Evolutionary conservation across 768 basidiomycete genomes (phyloP), one percentile per base, ranked within the genome.

Genomic region (Filobasidium wieringae): DNA sequence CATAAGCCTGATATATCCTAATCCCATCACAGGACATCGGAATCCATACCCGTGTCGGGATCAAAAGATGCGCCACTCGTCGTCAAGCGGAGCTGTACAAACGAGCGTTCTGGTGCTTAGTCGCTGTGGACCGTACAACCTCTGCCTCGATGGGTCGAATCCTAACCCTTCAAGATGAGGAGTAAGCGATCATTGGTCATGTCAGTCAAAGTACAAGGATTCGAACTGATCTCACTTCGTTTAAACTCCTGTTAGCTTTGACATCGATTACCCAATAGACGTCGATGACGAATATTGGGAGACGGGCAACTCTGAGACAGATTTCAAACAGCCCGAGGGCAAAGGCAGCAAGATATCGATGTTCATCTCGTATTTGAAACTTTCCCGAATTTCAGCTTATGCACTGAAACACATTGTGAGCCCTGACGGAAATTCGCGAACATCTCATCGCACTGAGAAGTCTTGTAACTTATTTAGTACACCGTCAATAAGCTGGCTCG

Each of bases 211-310:
- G 4, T 30, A 31, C 15, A 11, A 4, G 24, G 7, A 31, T 73
- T 71, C 75, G 69, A 15, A 43, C 29, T 47, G 19, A 31, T 37
- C 14, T 7, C 19, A 27, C 22, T 30, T 32, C 34, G 24, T 39
- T 40, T 62, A n/a, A n/a, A n/a, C n/a, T n/a, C n/a, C n/a, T n/a
- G n/a, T n/a, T n/a, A 87, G 85, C 64, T 83, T 86, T 64, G 86
- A 89, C 63, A 76, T 84, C 6, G 86, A 87, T 53, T 75, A 78
- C 12, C 83, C 84, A 0, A 73, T 82, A 6, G 87, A 88, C 70
- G 84, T 89, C 14, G 87, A 92, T 63, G 84, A 86, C 62, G 83
- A 84, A 67, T 88, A 82, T 67, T 91, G 87, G 87, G 78, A 81
- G 17, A 74, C 73, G 75, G 29, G 82, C 60, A 67, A 76, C 62